A percentile compares a stretch with the other conserved stretches of the same genome.
These are phyloP conservation scores for Ambrosiella cleistominuta DNA, from an alignment of 2,329 filamentous ascomycete genomes.

Conservation along the genomic window DNA sequence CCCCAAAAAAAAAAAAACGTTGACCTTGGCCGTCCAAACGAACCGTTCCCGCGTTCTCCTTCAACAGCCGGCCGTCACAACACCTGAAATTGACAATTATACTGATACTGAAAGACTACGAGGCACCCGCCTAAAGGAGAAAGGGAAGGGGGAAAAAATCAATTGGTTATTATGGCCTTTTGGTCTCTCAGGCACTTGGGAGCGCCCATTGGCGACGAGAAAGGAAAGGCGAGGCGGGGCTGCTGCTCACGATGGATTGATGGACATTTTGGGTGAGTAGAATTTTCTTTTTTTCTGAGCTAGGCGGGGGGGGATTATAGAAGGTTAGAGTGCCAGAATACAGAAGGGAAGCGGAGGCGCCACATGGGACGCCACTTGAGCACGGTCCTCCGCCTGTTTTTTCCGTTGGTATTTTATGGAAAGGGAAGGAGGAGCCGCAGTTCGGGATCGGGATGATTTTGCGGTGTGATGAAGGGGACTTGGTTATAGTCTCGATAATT, in stretches of 20 bases:
- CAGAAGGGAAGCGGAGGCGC: not conserved
- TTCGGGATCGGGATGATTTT: not conserved
- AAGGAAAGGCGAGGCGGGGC: slow-evolving; percentile 10
- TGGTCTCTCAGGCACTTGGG: slow-evolving; percentile 6
- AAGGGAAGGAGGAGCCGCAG: not conserved
- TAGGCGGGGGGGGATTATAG: not conserved
- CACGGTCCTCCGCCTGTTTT: not conserved
- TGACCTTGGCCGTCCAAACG: not conserved
- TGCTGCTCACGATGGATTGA: not conserved
- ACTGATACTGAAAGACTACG: too few relatives aligned
- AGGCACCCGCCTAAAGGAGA: too few relatives aligned
- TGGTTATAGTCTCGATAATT: not conserved
- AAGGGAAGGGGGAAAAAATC: too few relatives aligned
- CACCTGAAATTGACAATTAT: not conserved
- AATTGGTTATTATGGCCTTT: not conserved
- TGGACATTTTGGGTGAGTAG: not conserved
- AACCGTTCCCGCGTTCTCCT: not conserved
- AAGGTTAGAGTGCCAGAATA: not conserved
- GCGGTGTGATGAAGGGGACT: not conserved
- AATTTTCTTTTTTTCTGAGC: too few relatives aligned
- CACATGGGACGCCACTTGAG: not conserved
- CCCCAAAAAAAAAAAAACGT: not conserved
- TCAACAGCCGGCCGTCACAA: not conserved
- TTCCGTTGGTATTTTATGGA: not conserved
- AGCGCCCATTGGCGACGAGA: slow-evolving; percentile 1